Percentiles rank a stretch among this genome's conserved stretches.
Evolutionary conservation across 345 rosid species (phyloP).

Genomic region (Salix arbutifolia): DNA sequence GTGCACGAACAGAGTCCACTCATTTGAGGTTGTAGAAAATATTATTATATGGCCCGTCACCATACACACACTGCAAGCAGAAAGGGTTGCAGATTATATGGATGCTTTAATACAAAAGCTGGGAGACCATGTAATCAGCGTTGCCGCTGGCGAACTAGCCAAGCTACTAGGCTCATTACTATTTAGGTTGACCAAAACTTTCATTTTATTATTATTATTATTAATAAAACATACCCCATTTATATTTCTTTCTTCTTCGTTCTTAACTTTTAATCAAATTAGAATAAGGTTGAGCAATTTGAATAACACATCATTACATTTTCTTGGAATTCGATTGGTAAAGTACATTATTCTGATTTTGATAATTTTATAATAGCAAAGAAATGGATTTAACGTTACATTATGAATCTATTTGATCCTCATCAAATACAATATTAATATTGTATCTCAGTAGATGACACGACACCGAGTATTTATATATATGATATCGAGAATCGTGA

Average conservation of each 20-base stretch:
- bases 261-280: not conserved
- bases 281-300: not conserved
- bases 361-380: not conserved
- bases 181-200: not conserved
- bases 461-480: too few species aligned
- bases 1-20: constrained; percentile 14
- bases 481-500: too few species aligned
- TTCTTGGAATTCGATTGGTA: not conserved
- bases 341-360: not conserved
- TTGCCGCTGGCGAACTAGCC: not conserved
- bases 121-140: not conserved
- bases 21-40: not conserved
- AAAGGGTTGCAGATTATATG: not conserved
- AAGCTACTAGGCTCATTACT: not conserved
- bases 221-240: too few species aligned
- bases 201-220: too few species aligned
- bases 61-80: not conserved
- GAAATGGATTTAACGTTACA: accelerated
- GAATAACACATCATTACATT: not conserved
- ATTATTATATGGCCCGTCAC: not conserved
- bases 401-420: not conserved
- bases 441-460: too few species aligned
- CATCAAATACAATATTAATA: not conserved
- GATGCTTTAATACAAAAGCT: not conserved
- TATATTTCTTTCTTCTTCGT: not conserved